Evolutionary conservation across 2,329 filamentous ascomycete species (phyloP), one percentile per base, ranked within the genome.

Genomic region (Sphaerulina musiva): DNA sequence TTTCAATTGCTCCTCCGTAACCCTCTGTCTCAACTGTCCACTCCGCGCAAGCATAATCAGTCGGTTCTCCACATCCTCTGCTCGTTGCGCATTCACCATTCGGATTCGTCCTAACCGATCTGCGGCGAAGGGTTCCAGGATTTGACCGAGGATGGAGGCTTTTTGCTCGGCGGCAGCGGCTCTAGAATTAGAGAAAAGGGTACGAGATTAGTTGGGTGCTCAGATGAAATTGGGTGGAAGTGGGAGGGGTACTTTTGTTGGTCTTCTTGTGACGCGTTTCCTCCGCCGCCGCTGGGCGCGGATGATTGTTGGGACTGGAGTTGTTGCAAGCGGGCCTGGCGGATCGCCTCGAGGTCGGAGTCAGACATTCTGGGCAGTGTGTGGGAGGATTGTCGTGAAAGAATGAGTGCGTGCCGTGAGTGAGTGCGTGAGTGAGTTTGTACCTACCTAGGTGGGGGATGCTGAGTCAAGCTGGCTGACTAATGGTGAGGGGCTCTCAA

Each of bases 101-200:
- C 92, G 86, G 74, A 98, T 97, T 62, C 93, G 89, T 54, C 89
- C 89, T 1, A 98, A 81, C 11, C 93, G 87, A 75, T 98, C 93
- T 57, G 89, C 87, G 14, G 93, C 93, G 68, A 92, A 89, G 62
- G 93, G 93, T 66, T 91, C 85, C 58, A 98, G 88, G 76, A 98
- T 97, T 73, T 97, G 93, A 64, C 81, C 82, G 59, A 98, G 84
- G 64, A 96, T 86, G 56, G 82, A 79, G 65, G 83, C 77, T 70
- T 92, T 87, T 60, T 81, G 79, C 76, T 81, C 74, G 41, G 59
- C 62, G 34, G 67, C 65, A 12, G 48, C 48, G 12, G 32, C 41
- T 61, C 65, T 71, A 61, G 47, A 53, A 10, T 8, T 2, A 29
- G 34, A 12, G 31, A 3, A 23, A 6, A 29, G 5, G 6, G 26